Conservation (phyloP, 2,329 filamentous ascomycete genomes). For the Hypoxylon sp. region DNA sequence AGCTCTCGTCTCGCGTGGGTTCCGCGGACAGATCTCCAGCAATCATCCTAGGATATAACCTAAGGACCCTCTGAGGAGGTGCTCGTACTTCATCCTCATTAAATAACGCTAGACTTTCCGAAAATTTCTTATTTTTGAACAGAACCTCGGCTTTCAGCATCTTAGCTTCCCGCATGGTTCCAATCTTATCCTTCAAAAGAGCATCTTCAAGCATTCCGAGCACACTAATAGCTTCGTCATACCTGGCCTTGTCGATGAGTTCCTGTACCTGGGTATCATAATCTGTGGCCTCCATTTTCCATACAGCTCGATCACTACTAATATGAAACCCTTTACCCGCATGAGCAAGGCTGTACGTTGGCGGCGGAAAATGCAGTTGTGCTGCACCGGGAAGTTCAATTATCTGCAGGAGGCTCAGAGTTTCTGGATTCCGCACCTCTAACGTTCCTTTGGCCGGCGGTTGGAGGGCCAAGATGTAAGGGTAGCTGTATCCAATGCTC, state of each 20-base stretch:
- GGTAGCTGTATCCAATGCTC: slow-evolving; percentile 95
- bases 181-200: slow-evolving; percentile 84
- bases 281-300: slow-evolving; percentile 94
- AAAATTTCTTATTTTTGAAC: slow-evolving; percentile 86
- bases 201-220: slow-evolving; percentile 93
- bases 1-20: slow-evolving; percentile 61
- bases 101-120: slow-evolving; percentile 90
- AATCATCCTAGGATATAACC: slow-evolving; percentile 85
- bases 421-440: slow-evolving; percentile 94
- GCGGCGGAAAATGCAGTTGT: slow-evolving; percentile 91
- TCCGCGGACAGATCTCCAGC: slow-evolving; percentile 83
- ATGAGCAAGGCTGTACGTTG: slow-evolving; percentile 93
- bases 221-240: slow-evolving; percentile 94
- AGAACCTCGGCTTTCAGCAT: slow-evolving; percentile 90
- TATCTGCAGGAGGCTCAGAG: slow-evolving; percentile 88
- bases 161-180: slow-evolving; percentile 86
- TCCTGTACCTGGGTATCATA: slow-evolving; percentile 92
- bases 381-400: slow-evolving; percentile 86
- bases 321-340: slow-evolving; percentile 97
- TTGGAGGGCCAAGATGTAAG: slow-evolving; percentile 91
- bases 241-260: slow-evolving; percentile 78
- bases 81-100: slow-evolving; percentile 86
- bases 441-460: slow-evolving; percentile 85
- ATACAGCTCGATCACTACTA: slow-evolving; percentile 89
- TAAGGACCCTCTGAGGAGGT: slow-evolving; percentile 89